Evolutionary conservation across 2,329 filamentous ascomycete genomes (phyloP).

Genomic region (Fusarium praegraminearum): DNA sequence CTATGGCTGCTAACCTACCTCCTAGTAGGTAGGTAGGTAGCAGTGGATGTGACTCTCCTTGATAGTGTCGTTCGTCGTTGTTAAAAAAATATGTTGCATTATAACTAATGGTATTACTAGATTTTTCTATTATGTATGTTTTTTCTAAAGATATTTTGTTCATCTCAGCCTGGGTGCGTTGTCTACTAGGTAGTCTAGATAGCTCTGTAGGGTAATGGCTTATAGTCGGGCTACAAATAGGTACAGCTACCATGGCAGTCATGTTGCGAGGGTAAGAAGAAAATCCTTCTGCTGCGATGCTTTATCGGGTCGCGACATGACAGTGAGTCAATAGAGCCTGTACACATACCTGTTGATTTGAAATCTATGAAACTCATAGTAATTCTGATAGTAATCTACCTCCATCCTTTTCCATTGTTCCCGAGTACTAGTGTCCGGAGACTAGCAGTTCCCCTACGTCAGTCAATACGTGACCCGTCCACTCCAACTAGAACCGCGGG

Average conservation of each 20-base stretch:
- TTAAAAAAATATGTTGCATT: neutral
- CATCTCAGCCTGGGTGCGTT: neutral
- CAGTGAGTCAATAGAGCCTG: neutral
- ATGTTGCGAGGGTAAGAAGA: neutral
- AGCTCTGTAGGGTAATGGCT: neutral
- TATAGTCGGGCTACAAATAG: neutral
- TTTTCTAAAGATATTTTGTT: neutral
- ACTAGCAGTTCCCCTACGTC: conserved; percentile 39
- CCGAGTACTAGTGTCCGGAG: conserved; percentile 45
- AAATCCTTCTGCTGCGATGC: neutral
- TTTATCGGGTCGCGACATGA: neutral
- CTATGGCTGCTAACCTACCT: conserved; percentile 18
- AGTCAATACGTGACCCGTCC: conserved; percentile 25
- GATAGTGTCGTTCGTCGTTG: neutral
- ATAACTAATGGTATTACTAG: no score
- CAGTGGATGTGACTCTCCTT: conserved; percentile 23
- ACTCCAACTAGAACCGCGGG: conserved; percentile 39
- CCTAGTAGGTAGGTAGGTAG: no score
- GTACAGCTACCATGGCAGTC: neutral
- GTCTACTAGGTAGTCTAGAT: neutral
- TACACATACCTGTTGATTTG: neutral
- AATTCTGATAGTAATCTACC: neutral
- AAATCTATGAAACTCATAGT: neutral
- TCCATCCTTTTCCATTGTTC: neutral
- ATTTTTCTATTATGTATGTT: neutral